Percentiles rank a stretch among this genome's conserved stretches.
Evolutionary conservation across 75 land plant species (phyloP).

Genomic region (Selaginella tamariscina): DNA sequence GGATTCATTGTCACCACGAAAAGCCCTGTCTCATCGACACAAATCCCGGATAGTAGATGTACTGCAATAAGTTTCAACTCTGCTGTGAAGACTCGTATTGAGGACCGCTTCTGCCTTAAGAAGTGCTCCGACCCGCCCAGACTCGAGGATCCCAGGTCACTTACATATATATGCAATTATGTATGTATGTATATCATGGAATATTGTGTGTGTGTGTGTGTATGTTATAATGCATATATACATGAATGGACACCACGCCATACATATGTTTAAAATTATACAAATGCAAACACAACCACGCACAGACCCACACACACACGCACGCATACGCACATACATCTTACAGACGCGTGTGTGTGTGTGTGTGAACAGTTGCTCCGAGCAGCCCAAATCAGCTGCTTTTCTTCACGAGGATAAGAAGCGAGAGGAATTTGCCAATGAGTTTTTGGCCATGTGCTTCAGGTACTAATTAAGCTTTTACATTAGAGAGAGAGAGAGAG

Average conservation of each 20-base stretch:
- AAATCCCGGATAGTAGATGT: neutral
- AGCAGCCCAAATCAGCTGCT: neutral
- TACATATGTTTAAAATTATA: too few species aligned
- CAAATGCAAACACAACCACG: too few species aligned
- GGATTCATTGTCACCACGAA: conserved; percentile 13
- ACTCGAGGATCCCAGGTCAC: neutral
- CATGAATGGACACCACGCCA: too few species aligned
- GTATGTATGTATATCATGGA: too few species aligned
- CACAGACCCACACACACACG: too few species aligned
- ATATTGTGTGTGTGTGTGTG: too few species aligned
- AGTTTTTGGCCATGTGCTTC: conserved; percentile 65
- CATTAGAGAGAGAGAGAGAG: too few species aligned
- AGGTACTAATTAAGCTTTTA: conserved; percentile 35
- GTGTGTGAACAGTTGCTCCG: neutral
- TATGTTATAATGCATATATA: too few species aligned
- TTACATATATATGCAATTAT: neutral
- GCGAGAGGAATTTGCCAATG: conserved; percentile 38
- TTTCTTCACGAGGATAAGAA: neutral
- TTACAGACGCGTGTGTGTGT: too few species aligned
- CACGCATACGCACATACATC: too few species aligned
- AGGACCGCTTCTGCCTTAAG: neutral
- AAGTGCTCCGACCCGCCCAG: neutral
- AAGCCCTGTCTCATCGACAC: neutral
- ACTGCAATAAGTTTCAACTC: neutral
- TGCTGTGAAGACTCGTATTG: neutral